Evolutionary conservation across 1,284 basidiomycete genomes (phyloP).

Genomic region (Lentinula novae-zelandiae): DNA sequence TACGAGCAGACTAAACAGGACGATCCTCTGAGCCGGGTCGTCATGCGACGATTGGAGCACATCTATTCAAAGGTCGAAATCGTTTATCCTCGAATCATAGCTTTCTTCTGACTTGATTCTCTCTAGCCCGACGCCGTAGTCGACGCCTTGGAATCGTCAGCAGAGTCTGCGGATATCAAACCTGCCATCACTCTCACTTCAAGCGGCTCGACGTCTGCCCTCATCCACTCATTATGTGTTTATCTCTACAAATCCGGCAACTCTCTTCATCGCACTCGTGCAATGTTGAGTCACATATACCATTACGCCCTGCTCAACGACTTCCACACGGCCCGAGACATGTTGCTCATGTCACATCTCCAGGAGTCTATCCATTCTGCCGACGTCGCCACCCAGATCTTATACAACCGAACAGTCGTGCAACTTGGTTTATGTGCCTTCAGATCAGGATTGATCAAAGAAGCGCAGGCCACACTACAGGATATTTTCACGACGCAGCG

Average conservation of each 20-base stretch:
- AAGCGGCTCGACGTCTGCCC: constrained; percentile 57
- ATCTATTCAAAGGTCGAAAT: constrained; percentile 90
- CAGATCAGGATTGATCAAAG: constrained; percentile 91
- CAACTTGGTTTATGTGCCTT: constrained; percentile 98
- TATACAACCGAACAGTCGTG: constrained; percentile 97
- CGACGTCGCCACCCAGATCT: constrained; percentile 95
- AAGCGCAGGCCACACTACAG: constrained; percentile 88
- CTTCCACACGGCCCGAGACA: constrained; percentile 96
- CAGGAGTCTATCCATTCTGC: constrained; percentile 96
- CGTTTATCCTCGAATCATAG: not conserved
- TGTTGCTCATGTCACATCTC: constrained; percentile 98
- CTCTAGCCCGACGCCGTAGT: constrained; percentile 88
- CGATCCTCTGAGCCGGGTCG: constrained; percentile 82
- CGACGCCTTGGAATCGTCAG: constrained; percentile 80
- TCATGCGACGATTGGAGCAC: constrained; percentile 96
- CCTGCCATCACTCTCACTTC: constrained; percentile 55
- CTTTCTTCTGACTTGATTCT: constrained; percentile 6
- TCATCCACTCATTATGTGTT: constrained; percentile 89
- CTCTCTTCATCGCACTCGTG: constrained; percentile 89
- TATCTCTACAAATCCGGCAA: constrained; percentile 92
- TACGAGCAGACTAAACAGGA: constrained; percentile 79
- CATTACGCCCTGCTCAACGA: constrained; percentile 96
- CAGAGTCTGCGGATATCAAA: constrained; percentile 52
- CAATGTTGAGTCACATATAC: constrained; percentile 97
- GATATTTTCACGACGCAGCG: constrained; percentile 97